Conservation (phyloP, 2,329 filamentous ascomycete species). For the Xylariaceae sp. region DNA sequence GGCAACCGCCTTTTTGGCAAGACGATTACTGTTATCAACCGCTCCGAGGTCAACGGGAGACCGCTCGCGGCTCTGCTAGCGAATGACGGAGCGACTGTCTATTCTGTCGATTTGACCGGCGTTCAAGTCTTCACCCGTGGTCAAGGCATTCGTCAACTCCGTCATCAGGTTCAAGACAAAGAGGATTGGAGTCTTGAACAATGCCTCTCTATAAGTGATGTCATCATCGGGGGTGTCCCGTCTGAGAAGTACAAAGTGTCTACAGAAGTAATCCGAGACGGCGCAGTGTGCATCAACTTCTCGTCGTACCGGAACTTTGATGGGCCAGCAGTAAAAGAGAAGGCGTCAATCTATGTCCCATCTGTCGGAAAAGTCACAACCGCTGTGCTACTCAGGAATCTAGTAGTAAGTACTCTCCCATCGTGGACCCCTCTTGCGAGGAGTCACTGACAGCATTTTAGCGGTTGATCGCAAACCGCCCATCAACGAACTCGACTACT, state of each 20-base stretch:
- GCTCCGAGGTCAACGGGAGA: constrained; percentile 90
- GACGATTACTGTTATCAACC: constrained; percentile 94
- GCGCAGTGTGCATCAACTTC: constrained; percentile 98
- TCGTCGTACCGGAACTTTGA: constrained; percentile 94
- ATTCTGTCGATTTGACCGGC: constrained; percentile 88
- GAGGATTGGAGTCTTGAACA: constrained; percentile 75
- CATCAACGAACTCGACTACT: constrained; percentile 32
- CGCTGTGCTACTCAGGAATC: constrained; percentile 80
- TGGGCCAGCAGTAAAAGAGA: constrained; percentile 80
- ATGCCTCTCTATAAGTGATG: constrained; percentile 82
- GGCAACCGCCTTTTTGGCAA: constrained; percentile 91
- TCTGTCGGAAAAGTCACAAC: constrained; percentile 98
- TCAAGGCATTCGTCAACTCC: constrained; percentile 75
- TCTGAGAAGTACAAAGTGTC: constrained; percentile 87
- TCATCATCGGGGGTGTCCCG: constrained; percentile 91
- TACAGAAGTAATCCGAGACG: constrained; percentile 75
- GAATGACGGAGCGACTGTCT: constrained; percentile 93
- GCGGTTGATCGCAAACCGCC: constrained; percentile 51
- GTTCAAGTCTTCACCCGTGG: constrained; percentile 91
- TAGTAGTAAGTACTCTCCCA: constrained; percentile 61
- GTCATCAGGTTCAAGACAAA: constrained; percentile 84
- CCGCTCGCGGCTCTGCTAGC: constrained; percentile 89
- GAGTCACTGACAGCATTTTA: constrained; percentile 29
- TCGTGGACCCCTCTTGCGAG: background rate
- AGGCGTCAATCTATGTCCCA: constrained; percentile 93